Conservation (phyloP, 768 basidiomycete species). For the Phylloporus sp. region DNA sequence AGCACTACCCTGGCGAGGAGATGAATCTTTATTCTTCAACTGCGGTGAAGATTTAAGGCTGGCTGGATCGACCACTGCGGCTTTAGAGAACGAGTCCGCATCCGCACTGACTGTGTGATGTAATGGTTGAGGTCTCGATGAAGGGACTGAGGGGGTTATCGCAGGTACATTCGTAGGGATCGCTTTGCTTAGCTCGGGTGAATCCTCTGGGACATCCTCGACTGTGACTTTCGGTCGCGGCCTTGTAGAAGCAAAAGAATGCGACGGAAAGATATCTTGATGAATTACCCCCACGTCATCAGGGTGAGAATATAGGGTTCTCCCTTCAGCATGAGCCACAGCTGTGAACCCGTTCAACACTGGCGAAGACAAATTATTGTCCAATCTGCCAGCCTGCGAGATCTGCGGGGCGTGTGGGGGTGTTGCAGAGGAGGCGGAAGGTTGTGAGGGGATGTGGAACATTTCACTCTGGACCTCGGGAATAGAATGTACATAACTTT, state of each 20-base stretch:
- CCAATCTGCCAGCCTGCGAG: slow-evolving; percentile 6
- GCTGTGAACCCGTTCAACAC: neutral
- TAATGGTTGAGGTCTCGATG: slow-evolving; percentile 8
- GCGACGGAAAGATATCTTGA: slow-evolving; percentile 13
- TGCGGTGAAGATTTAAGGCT: slow-evolving; percentile 18
- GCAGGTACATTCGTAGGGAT: neutral
- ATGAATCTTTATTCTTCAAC: slow-evolving; percentile 19
- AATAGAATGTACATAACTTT: slow-evolving; percentile 1
- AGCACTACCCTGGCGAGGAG: slow-evolving; percentile 5
- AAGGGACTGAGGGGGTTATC: slow-evolving; percentile 3
- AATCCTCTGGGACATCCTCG: slow-evolving; percentile 28
- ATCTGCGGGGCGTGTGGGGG: slow-evolving; percentile 2
- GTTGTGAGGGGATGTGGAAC: slow-evolving; percentile 17
- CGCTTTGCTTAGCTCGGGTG: slow-evolving; percentile 12
- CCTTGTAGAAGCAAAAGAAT: slow-evolving; percentile 6
- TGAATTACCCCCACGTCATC: slow-evolving; percentile 7
- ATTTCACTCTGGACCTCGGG: slow-evolving; percentile 24
- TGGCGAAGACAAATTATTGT: neutral
- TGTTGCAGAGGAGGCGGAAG: neutral
- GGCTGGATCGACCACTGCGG: slow-evolving; percentile 7
- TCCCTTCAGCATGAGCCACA: slow-evolving; percentile 4
- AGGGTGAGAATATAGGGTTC: slow-evolving; percentile 1
- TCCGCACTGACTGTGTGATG: slow-evolving; percentile 5
- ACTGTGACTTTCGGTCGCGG: slow-evolving; percentile 27
- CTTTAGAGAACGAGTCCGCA: slow-evolving; percentile 3